Percentiles rank a stretch among this genome's conserved stretches.
Evolutionary conservation across 176 grass and related monocot species (phyloP).

Genomic region (Bolboschoenus planiculmis): DNA sequence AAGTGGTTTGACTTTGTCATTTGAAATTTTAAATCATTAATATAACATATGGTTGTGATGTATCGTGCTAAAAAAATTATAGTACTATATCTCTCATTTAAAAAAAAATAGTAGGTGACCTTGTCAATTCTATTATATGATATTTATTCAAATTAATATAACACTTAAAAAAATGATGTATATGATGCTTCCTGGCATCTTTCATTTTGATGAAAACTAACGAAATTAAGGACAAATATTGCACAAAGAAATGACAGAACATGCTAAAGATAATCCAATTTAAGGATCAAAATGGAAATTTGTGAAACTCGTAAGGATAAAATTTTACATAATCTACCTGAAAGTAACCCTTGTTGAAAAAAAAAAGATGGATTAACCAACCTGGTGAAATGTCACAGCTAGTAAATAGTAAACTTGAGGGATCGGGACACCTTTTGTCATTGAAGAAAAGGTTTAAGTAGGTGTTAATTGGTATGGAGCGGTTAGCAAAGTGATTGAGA

Average conservation of each 20-base stretch:
- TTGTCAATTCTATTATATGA: background rate
- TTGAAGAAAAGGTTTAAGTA: slow-evolving; percentile 35
- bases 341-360: background rate
- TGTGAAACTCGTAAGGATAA: background rate
- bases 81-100: too few relatives aligned
- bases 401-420: slow-evolving; percentile 2
- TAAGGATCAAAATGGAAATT: background rate
- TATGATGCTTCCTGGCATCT: background rate
- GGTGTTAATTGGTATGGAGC: slow-evolving; percentile 43
- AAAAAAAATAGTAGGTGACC: background rate
- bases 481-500: slow-evolving; percentile 49
- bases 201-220: background rate
- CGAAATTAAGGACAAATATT: background rate
- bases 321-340: background rate
- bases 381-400: slow-evolving; percentile 13
- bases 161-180: background rate
- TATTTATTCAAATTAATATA: background rate
- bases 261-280: background rate
- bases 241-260: background rate
- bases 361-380: slow-evolving; percentile 20
- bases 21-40: too few relatives aligned
- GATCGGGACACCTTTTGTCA: slow-evolving; percentile 10
- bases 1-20: too few relatives aligned
- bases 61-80: too few relatives aligned
- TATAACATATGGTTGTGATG: too few relatives aligned